These are phyloP conservation scores for Saturnispora diversa DNA, from an alignment of 805 yeast genomes.

Conservation along the genomic window DNA sequence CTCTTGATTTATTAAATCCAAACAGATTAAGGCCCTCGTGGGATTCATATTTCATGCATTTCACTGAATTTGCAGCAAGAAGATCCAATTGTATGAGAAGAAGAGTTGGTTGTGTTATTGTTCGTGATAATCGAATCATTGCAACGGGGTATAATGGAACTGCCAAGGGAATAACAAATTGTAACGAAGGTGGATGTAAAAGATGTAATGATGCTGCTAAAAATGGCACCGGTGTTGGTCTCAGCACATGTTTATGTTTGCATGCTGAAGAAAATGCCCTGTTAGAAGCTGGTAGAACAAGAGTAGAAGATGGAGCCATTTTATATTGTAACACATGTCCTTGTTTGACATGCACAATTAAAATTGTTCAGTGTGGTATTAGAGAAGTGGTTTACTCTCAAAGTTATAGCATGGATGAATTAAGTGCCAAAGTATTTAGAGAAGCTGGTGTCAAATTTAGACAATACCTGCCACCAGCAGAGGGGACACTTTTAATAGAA, in stretches of 20 bases:
- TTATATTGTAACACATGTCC: slow-evolving; percentile 96
- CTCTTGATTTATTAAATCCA: slow-evolving; percentile 39
- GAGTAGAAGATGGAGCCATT: slow-evolving; percentile 57
- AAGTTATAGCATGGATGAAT: slow-evolving; percentile 83
- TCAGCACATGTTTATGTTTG: slow-evolving; percentile 82
- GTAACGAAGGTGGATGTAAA: slow-evolving; percentile 93
- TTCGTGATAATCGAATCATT: slow-evolving; percentile 72
- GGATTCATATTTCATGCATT: slow-evolving; percentile 92
- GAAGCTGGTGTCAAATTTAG: slow-evolving; percentile 70
- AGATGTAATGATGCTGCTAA: slow-evolving; percentile 68
- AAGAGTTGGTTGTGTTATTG: slow-evolving; percentile 93
- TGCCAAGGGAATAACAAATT: slow-evolving; percentile 77
- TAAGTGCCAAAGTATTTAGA: slow-evolving; percentile 60
- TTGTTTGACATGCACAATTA: slow-evolving; percentile 90
- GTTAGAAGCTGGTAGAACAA: slow-evolving; percentile 85
- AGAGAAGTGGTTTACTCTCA: slow-evolving; percentile 88
- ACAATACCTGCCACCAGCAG: slow-evolving; percentile 41
- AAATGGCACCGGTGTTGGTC: slow-evolving; percentile 46
- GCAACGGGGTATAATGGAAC: slow-evolving; percentile 99
- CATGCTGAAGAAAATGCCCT: slow-evolving; percentile 98
- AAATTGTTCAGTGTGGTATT: slow-evolving; percentile 89
- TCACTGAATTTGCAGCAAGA: slow-evolving; percentile 88
- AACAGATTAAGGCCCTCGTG: slow-evolving; percentile 79
- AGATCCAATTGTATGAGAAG: slow-evolving; percentile 96
- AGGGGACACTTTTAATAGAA: slow-evolving; percentile 18